These are phyloP conservation scores for Aspergillus texensis DNA, from an alignment of 2,329 filamentous ascomycete genomes.

Conservation along the genomic window DNA sequence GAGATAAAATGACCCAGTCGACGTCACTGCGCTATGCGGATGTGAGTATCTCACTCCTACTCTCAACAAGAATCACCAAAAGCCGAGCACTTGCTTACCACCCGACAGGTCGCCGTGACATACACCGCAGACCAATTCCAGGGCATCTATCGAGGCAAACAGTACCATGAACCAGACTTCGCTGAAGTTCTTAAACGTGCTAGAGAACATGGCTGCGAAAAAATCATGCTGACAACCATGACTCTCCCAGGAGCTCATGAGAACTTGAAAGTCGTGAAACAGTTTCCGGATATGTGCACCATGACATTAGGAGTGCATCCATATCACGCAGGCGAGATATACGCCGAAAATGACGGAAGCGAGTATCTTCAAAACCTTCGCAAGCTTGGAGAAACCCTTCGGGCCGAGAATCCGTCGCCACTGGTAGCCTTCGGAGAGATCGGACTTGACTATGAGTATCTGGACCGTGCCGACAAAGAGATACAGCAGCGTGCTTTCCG, in stretches of 20 bases:
- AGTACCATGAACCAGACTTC: slow-evolving; percentile 53
- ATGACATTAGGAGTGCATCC: slow-evolving; percentile 56
- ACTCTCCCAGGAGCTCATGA: slow-evolving; percentile 46
- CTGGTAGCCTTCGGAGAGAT: slow-evolving; percentile 54
- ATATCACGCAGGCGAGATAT: slow-evolving; percentile 53
- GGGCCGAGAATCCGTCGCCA: slow-evolving; percentile 30
- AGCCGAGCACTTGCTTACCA: neutral
- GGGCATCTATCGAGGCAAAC: slow-evolving; percentile 55
- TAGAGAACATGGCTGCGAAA: slow-evolving; percentile 23
- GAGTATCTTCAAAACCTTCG: slow-evolving; percentile 22
- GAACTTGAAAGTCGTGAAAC: slow-evolving; percentile 42
- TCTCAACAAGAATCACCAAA: neutral
- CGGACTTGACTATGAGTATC: slow-evolving; percentile 54
- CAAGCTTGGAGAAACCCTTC: slow-evolving; percentile 21
- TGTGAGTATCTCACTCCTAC: slow-evolving; percentile 5
- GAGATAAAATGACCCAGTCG: neutral
- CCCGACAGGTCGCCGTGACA: slow-evolving; percentile 30
- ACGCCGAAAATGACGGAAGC: slow-evolving; percentile 22
- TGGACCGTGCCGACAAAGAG: slow-evolving; percentile 47
- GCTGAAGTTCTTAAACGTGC: slow-evolving; percentile 28
- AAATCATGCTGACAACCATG: slow-evolving; percentile 37
- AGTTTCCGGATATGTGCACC: slow-evolving; percentile 40
- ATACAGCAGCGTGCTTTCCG: slow-evolving; percentile 46
- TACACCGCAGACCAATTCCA: slow-evolving; percentile 45
- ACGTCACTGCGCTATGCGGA: slow-evolving; percentile 14